Conservation (phyloP, 192 early-diverging fungal genomes). For the Coemansia sp. region DNA sequence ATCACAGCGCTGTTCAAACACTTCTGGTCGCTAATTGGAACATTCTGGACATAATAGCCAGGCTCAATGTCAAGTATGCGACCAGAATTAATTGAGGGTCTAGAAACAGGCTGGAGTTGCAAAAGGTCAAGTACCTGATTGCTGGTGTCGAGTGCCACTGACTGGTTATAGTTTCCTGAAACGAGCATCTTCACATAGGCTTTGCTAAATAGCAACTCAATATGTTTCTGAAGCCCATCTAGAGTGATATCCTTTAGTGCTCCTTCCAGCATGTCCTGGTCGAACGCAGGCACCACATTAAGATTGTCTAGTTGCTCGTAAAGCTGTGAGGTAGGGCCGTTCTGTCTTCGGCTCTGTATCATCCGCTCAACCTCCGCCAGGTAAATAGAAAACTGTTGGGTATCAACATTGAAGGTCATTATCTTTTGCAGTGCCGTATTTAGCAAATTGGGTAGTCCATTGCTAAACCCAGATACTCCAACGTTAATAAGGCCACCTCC, state of each 20-base stretch:
- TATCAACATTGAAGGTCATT: conserved; percentile 61
- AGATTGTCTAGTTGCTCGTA: neutral
- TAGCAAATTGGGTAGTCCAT: conserved; percentile 71
- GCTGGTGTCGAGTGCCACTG: conserved; percentile 64
- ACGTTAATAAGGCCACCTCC: conserved; percentile 65
- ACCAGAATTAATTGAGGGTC: neutral
- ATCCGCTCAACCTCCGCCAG: neutral
- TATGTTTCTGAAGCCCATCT: conserved; percentile 70
- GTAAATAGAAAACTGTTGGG: conserved; percentile 62
- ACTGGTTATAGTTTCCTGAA: conserved; percentile 73
- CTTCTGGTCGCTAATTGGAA: conserved; percentile 60
- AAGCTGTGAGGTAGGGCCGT: neutral
- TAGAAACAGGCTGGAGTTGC: conserved; percentile 57
- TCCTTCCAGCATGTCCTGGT: conserved; percentile 68
- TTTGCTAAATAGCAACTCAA: conserved; percentile 65
- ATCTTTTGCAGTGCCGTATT: conserved; percentile 66
- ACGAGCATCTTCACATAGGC: conserved; percentile 76
- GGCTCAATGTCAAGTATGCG: conserved; percentile 24
- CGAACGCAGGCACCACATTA: neutral
- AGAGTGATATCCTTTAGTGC: conserved; percentile 71
- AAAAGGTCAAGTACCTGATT: conserved; percentile 59
- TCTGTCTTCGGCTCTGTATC: neutral
- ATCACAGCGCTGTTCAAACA: conserved; percentile 82
- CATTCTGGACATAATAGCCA: conserved; percentile 22
- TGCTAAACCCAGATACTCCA: conserved; percentile 76